Base-by-base conservation (phyloP, 164 flowering plant species). In the Berberis vulgaris region DNA sequence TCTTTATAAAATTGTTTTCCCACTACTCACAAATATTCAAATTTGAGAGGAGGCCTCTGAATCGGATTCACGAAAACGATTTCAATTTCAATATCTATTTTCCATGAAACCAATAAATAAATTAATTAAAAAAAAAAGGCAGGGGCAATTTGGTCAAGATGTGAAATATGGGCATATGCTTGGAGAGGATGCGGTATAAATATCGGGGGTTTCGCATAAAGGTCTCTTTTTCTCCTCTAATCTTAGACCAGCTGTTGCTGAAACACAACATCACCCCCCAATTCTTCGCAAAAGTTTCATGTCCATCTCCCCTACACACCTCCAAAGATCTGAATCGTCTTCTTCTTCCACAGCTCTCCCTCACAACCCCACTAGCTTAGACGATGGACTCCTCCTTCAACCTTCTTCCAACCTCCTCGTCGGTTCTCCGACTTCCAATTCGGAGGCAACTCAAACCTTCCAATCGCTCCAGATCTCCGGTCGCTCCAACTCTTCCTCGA, bases 261-360 rank as follows among this genome's bases (percentile, higher is more conserved):
- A 62, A 63, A 42, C 53, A 50, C 42, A 59, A 50, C 8, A 10
- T 5, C 40, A 3, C 44, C 59, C 61, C 61, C 64, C 60, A 45
- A 49, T 54, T 64, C 69, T 55, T 64, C 70, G 11, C 43, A 7
- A 60, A 43, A 73, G 55, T 88, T 92, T 92, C 88, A 92, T 92
- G 98, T 92, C 98, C 98, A 89, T 87, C 91, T 84, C 73, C 87
- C 91, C 96, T 67, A 56, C 79, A 43, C 69, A 77, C 54, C 62
- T 74, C 61, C 78, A 79, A 61, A 78, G 79, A 65, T 65, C 87
- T 49, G 45, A 1, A 55, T 44, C 75, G 41, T 62, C 86, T 50
- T 72, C 86, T 11, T 68, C 81, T 0, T 61, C 81, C 52, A 10
- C 10, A 3, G 26, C 73, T 61, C 68, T 54, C 45, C 67, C 81